These are phyloP conservation scores for Botrytis porri DNA, from an alignment of 2,329 filamentous ascomycete genomes.

Conservation along the genomic window DNA sequence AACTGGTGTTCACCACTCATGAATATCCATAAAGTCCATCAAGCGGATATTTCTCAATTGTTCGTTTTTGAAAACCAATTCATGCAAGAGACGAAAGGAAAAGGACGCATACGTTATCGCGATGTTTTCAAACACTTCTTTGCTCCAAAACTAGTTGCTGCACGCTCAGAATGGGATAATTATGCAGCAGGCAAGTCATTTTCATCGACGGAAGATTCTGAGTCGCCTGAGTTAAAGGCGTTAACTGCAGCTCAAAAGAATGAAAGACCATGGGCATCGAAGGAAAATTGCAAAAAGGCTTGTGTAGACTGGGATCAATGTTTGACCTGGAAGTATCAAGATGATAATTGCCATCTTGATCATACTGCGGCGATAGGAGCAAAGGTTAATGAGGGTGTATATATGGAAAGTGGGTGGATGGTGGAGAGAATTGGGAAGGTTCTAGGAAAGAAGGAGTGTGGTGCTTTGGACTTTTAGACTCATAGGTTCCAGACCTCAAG, in stretches of 20 bases:
- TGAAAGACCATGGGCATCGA: conserved; percentile 22
- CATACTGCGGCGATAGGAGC: conserved; percentile 23
- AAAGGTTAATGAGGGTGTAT: conserved; percentile 19
- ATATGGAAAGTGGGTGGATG: conserved; percentile 28
- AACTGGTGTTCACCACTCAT: conserved; percentile 23
- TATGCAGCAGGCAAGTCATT: conserved; percentile 22
- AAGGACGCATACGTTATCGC: conserved; percentile 19
- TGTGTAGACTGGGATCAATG: conserved; percentile 24
- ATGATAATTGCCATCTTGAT: conserved; percentile 22
- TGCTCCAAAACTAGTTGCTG: neutral
- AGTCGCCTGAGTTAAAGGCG: neutral
- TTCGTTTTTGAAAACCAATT: conserved; percentile 23
- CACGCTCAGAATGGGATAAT: conserved; percentile 24
- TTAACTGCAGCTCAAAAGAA: neutral
- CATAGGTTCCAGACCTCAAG: neutral
- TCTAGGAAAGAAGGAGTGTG: conserved; percentile 19
- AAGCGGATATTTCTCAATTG: conserved; percentile 22
- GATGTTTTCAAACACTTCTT: conserved; percentile 22
- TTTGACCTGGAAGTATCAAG: conserved; percentile 25
- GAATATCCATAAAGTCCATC: conserved; percentile 25
- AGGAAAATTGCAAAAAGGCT: conserved; percentile 21
- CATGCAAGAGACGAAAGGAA: conserved; percentile 14
- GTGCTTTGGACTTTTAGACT: conserved; percentile 17
- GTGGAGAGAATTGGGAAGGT: conserved; percentile 22
- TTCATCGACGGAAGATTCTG: neutral